Evolutionary conservation across 805 yeast species (phyloP).

Genomic region (Clavispora carvajalis): DNA sequence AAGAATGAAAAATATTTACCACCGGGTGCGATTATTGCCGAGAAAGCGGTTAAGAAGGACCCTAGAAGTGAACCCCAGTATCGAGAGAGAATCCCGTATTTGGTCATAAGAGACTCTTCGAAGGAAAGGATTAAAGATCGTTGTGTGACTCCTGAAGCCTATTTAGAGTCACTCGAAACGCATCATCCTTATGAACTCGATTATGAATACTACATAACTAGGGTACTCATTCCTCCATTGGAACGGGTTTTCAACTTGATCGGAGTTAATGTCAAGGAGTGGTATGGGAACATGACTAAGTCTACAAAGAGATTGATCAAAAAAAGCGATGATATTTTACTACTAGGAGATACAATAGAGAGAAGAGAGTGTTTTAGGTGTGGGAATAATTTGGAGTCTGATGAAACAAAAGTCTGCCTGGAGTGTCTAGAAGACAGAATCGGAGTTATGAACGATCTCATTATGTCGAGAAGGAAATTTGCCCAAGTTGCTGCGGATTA

Average conservation of each 20-base stretch:
- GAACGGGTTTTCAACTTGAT: conserved; percentile 75
- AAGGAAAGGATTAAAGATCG: conserved; percentile 69
- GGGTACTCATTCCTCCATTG: conserved; percentile 83
- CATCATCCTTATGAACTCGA: conserved; percentile 51
- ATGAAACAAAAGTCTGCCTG: conserved; percentile 14
- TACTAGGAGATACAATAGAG: conserved; percentile 7
- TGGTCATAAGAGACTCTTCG: conserved; percentile 54
- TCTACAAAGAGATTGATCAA: conserved; percentile 8
- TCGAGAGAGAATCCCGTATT: conserved; percentile 80
- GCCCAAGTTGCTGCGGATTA: conserved; percentile 6
- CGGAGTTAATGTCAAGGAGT: conserved; percentile 72
- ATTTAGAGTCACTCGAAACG: conserved; percentile 37
- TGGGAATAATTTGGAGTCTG: conserved; percentile 6
- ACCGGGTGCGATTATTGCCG: conserved; percentile 86
- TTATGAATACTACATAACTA: conserved; percentile 76
- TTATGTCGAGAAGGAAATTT: conserved; percentile 16
- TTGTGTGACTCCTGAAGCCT: conserved; percentile 72
- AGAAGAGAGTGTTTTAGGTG: conserved; percentile 10
- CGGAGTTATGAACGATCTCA: conserved; percentile 27
- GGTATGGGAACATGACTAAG: conserved; percentile 71
- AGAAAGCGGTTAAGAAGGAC: conserved; percentile 56
- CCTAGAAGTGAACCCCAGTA: conserved; percentile 79
- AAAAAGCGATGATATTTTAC: conserved; percentile 8
- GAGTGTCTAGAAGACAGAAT: conserved; percentile 27
- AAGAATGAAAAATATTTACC: conserved; percentile 70